A percentile compares a stretch with the other conserved stretches of the same genome.
Conservation (phyloP, 495 filamentous ascomycete species). For the Xylaria nigripes region DNA sequence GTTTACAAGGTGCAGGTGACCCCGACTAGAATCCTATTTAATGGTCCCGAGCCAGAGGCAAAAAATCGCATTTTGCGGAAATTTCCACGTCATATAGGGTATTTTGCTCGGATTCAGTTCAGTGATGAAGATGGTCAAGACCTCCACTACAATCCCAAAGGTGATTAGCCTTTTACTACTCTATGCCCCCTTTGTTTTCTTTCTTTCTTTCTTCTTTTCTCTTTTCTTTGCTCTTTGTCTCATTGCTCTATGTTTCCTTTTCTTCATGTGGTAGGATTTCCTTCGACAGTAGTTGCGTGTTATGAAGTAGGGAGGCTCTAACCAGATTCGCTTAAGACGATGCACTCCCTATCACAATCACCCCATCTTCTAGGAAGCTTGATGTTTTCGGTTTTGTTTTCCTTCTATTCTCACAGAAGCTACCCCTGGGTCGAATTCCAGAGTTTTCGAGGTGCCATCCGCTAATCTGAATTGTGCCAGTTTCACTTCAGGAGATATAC, state of each 20-base stretch:
- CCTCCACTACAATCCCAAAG: slow-evolving; percentile 46
- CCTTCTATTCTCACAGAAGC: too few relatives aligned
- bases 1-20: slow-evolving; percentile 59
- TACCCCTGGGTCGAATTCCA: too few relatives aligned
- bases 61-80: slow-evolving; percentile 69
- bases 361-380: too few relatives aligned
- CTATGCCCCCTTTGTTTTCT: background rate
- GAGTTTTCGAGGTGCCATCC: background rate
- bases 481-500: slow-evolving; percentile 48
- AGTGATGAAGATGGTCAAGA: slow-evolving; percentile 63
- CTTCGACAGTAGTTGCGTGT: too few relatives aligned
- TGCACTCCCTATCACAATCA: too few relatives aligned
- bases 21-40: slow-evolving; percentile 57
- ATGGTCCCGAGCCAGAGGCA: slow-evolving; percentile 61
- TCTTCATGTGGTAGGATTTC: too few relatives aligned
- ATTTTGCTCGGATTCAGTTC: slow-evolving; percentile 65
- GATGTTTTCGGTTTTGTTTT: too few relatives aligned
- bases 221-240: too few relatives aligned
- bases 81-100: slow-evolving; percentile 52
- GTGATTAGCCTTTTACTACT: background rate
- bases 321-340: too few relatives aligned
- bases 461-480: slow-evolving; percentile 2
- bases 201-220: background rate
- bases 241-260: too few relatives aligned
- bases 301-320: too few relatives aligned